Base-by-base conservation (phyloP, 139 green algal species). In the Volvox africanus region DNA sequence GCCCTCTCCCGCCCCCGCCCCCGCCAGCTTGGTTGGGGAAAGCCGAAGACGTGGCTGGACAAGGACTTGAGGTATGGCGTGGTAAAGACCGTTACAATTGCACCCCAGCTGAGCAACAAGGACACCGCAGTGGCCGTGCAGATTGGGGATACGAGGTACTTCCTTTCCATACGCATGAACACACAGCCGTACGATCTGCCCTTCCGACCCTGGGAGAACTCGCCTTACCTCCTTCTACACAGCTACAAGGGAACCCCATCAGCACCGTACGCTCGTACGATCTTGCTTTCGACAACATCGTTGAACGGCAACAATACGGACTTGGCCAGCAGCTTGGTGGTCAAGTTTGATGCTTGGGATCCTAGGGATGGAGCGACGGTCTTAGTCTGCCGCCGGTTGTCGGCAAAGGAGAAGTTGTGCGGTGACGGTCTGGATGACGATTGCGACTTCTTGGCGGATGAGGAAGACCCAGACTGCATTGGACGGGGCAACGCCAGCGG, bases 381-480 rank as follows among this genome's bases (percentile, higher is more conserved):
- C 3, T 55, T 13, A 11, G 20, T 89, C 0, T 89, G 84, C 68
- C 84, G 84, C 3, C 33, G 37, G 6, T 14, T 26, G 33, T 22
- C 14, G 2, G 22, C 36, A 12, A 22, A 0, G 9, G 84, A 89
- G 36, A 6, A 1, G 35, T 20, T 12, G 3, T 89, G 84, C n/a
- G 36, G 36, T 44, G 84, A 89, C 68, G 68, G 37, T 26, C 26
- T 71, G 20, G 84, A 89, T 28, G 84, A 89, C 30, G 84, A 89
- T 26, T 89, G 84, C 84, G 84, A 89, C 68, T 36, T 36, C 26
- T 12, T 89, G 26, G 0, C 24, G 0, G 84, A 89, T 35, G 68
- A 24, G 3, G 1, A 6, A 0, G 84, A 89, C 37, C 84, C 84
- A 1, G 84, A 89, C 28, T 89, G 84, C 35, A 30, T 30, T 18